Evolutionary conservation across 805 yeast species (phyloP), one percentile per base, ranked within the genome.

Genomic region (Saturnispora silvae): DNA sequence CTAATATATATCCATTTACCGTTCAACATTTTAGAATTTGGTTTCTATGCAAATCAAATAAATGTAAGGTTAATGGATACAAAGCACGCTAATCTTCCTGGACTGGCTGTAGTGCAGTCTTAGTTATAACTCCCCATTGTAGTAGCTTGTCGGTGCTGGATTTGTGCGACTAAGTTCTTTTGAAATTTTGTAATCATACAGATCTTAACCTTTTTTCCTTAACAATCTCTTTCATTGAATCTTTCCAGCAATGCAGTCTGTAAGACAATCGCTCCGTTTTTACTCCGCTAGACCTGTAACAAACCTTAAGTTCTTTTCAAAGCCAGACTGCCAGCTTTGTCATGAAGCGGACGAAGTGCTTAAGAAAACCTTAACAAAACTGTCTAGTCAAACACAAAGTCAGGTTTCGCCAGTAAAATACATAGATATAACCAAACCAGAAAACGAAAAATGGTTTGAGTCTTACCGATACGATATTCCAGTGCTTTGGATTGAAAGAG

Each of bases 381-480:
- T 48, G 3, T 25, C 20, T 11, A 41, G 45, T 4, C 20, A 43
- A 5, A 51, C 52, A 8, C 45, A 43, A 9, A 47, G 60, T 2
- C 46, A 52, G 4, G 49, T 52, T 13, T 45, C 68, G 3, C 45
- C 58, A 6, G 51, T 74, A 36, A 53, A 58, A 3, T 57, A 63
- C 10, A 59, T 77, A 3, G 82, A 81, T 50, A 81, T 81, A 23
- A 70, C 70, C 53, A 61, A 65, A 20, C 73, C 75, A 0, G 67
- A 68, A 37, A 77, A 81, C 49, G 61, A 68, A 33, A 61, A 65
- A 33, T 80, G 84, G 77, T 79, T 76, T 66, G 82, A 79, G 35
- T 64, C 67, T 42, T 81, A 81, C 46, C 37, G 86, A 47, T 80
- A 75, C 52, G 94, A 81, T 50, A 79, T 81, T 5, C 94, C 94